These are phyloP conservation scores for Camellia sinensis DNA, from an alignment of 148 eudicot species.

Conservation along the genomic window DNA sequence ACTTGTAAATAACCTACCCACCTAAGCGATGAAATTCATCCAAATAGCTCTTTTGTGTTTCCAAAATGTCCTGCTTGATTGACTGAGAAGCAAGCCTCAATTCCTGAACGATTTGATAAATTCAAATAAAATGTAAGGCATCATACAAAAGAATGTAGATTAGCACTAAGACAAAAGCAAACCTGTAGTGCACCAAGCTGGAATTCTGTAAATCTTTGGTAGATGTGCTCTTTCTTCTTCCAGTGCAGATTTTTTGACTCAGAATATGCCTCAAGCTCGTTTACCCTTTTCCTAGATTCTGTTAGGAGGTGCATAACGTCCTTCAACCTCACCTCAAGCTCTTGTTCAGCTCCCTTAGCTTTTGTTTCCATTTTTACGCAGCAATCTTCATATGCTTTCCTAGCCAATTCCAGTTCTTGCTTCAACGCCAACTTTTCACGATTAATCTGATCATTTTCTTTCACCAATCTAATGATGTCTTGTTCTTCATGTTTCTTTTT, in stretches of 20 bases:
- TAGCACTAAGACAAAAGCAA: conserved; percentile 13
- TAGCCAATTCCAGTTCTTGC: conserved; percentile 50
- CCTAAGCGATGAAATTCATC: conserved; percentile 71
- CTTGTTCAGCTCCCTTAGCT: conserved; percentile 35
- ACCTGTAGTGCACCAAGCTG: conserved; percentile 74
- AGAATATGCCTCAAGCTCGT: conserved; percentile 56
- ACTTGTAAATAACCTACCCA: conserved; percentile 15
- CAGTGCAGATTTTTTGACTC: conserved; percentile 43
- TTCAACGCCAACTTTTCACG: conserved; percentile 43
- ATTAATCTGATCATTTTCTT: conserved; percentile 45
- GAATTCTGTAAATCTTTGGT: conserved; percentile 49
- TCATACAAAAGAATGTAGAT: conserved; percentile 7
- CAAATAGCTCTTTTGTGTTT: conserved; percentile 54
- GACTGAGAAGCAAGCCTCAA: conserved; percentile 69
- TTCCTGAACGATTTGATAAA: conserved; percentile 50
- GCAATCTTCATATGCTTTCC: conserved; percentile 46
- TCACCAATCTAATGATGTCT: conserved; percentile 36
- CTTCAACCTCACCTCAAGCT: conserved; percentile 56
- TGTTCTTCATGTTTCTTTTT: conserved; percentile 48
- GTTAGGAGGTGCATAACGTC: conserved; percentile 40
- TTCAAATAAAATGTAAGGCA: conserved; percentile 12
- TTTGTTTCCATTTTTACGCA: conserved; percentile 43
- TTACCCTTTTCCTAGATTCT: conserved; percentile 46
- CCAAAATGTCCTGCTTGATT: conserved; percentile 64
- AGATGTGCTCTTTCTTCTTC: conserved; percentile 59